Evolutionary conservation across 116 monocot genomes (phyloP).

Genomic region (Papilionanthe hybrid): DNA sequence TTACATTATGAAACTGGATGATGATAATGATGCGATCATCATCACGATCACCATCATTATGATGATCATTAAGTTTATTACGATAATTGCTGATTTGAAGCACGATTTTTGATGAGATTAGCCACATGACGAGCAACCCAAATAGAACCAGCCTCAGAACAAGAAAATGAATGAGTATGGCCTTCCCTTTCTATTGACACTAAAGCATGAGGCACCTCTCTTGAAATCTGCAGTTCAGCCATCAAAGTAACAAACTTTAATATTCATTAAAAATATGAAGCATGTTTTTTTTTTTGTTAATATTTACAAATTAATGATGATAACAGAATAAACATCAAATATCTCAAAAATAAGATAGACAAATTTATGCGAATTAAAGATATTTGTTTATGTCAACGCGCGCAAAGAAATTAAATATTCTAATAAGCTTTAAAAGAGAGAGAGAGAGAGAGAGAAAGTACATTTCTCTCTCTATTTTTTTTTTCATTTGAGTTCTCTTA

Average conservation of each 20-base stretch:
- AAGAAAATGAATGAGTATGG: slow-evolving; percentile 76
- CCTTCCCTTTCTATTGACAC: slow-evolving; percentile 79
- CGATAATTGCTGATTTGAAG: neutral
- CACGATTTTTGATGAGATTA: slow-evolving; percentile 22
- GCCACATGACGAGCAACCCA: slow-evolving; percentile 69
- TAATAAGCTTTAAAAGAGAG: too few relatives aligned
- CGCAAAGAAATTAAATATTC: too few relatives aligned
- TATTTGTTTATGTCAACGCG: too few relatives aligned
- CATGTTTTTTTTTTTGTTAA: neutral
- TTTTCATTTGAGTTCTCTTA: too few relatives aligned
- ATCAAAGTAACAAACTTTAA: neutral
- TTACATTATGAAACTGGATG: too few relatives aligned
- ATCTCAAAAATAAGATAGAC: too few relatives aligned
- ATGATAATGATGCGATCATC: too few relatives aligned
- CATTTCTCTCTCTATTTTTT: too few relatives aligned
- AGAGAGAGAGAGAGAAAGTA: too few relatives aligned
- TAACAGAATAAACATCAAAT: too few relatives aligned
- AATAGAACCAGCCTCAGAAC: slow-evolving; percentile 67
- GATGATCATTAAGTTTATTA: neutral
- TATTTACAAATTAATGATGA: too few relatives aligned
- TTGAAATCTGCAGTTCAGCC: slow-evolving; percentile 43
- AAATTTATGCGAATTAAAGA: too few relatives aligned
- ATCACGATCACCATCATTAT: neutral
- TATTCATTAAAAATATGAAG: neutral
- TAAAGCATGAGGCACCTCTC: slow-evolving; percentile 39